phyloP scores from a whole-genome alignment of 2,329 filamentous ascomycete species.

The Fusarium oxysporum region DNA sequence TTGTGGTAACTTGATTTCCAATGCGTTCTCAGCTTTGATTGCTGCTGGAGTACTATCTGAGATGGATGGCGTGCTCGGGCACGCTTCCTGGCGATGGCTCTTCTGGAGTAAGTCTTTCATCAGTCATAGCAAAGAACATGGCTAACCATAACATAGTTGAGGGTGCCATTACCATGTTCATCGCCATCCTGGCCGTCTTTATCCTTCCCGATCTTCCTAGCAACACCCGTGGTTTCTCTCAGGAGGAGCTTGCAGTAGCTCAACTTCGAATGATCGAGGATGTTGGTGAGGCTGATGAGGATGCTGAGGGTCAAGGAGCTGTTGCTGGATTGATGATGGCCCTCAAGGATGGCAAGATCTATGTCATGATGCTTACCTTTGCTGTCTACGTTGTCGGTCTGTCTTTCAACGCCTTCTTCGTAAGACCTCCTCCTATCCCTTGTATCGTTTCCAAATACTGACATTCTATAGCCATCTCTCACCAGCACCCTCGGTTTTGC shows the following conservation, averaged over 20 bases:
- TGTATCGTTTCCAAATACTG: background rate
- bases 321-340: slow-evolving; percentile 69
- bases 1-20: slow-evolving; percentile 69
- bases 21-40: slow-evolving; percentile 69
- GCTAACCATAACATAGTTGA: slow-evolving; percentile 52
- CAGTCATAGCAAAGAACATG: accelerated
- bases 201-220: slow-evolving; percentile 66
- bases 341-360: slow-evolving; percentile 71
- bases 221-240: slow-evolving; percentile 68
- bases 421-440: background rate
- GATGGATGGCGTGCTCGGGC: slow-evolving; percentile 65
- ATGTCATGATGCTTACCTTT: slow-evolving; percentile 72
- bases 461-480: slow-evolving; percentile 53
- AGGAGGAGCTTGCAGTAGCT: slow-evolving; percentile 67
- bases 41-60: slow-evolving; percentile 68
- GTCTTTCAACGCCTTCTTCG: slow-evolving; percentile 70
- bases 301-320: slow-evolving; percentile 60
- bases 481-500: slow-evolving; percentile 65
- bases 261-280: slow-evolving; percentile 68
- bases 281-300: slow-evolving; percentile 66
- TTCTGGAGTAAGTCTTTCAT: slow-evolving; percentile 57
- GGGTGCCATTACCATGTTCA: slow-evolving; percentile 62
- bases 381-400: slow-evolving; percentile 70
- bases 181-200: slow-evolving; percentile 60
- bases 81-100: slow-evolving; percentile 70